Evolutionary conservation across 2,329 filamentous ascomycete genomes (phyloP), one percentile per base, ranked within the genome.

Genomic region (Tolypocladium tundrense): DNA sequence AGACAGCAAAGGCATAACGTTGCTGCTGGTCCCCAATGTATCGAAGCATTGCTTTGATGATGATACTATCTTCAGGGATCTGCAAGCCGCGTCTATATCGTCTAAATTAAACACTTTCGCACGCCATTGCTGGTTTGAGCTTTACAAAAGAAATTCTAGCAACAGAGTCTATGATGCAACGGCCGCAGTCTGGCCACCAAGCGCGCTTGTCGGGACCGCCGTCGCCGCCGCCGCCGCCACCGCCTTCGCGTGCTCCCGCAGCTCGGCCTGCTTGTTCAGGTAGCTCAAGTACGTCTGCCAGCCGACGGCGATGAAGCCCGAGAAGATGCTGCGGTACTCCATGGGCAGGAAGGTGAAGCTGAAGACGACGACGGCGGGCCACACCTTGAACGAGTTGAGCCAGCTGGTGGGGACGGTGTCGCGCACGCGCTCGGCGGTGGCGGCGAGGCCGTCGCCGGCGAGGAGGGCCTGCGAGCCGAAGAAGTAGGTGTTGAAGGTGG

Each of bases 251-350:
- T 57, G 58, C 45, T 63, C 62, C 50, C 53, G 51, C 50, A 60
- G 69, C 70, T 91, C 90, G 1, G 89, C 90, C 61, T 77, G 77
- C 66, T 87, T 81, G 66, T 96, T 96, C 67, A 96, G 72, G 71
- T 85, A 88, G 64, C 86, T 90, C 65, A 97, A 68, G 77, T 96
- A 97, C 1, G 90, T 91, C 80, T 96, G 92, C 92, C 92, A 97
- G 0, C 88, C 89, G 55, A 96, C 87, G 1, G 90, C 90, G 62
- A 96, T 81, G 8, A 88, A 75, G 1, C 89, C 90, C 0, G 88
- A 84, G 64, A 96, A 94, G 19, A 96, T 80, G 65, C 85, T 89
- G 55, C 92, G 79, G 72, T 90, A 93, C 67, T 93, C 85, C 53
- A 91, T 77, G 33, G 86, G 84, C 5, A 97, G 77, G 66, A 90